Conservation (phyloP, 257 asterid species). For the Handroanthus guayacan region DNA sequence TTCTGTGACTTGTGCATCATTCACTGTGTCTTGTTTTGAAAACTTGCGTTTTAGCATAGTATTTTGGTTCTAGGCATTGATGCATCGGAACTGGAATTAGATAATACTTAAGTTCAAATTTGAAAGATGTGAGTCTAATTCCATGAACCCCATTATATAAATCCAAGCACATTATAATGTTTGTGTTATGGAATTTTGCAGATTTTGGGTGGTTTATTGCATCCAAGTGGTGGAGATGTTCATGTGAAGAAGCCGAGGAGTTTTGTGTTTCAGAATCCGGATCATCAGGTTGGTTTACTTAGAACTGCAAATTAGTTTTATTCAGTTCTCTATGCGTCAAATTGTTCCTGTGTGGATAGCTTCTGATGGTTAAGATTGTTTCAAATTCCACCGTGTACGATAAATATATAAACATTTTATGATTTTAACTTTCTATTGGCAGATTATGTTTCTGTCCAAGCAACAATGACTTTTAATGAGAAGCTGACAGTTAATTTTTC, state of each 20-base stretch:
- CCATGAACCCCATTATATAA: constrained; percentile 1
- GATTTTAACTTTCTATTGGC: constrained; percentile 3
- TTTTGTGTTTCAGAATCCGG: constrained; percentile 96
- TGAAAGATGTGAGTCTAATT: neutral
- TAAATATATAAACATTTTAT: neutral
- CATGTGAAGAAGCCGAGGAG: constrained; percentile 83
- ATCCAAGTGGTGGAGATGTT: constrained; percentile 71
- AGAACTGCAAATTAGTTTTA: neutral
- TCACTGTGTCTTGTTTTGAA: constrained; percentile 2
- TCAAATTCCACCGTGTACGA: neutral
- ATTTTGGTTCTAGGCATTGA: constrained; percentile 5
- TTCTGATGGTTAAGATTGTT: constrained; percentile 14
- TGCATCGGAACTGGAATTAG: constrained; percentile 3
- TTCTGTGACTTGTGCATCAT: neutral
- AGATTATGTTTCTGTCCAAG: neutral
- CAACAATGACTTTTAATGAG: neutral
- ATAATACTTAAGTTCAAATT: neutral
- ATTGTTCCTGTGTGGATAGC: constrained; percentile 18
- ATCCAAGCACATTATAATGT: neutral
- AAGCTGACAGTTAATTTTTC: too few relatives aligned
- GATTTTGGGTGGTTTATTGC: constrained; percentile 90
- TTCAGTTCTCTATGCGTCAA: constrained; percentile 13
- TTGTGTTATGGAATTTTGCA: constrained; percentile 38
- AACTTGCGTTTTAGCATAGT: neutral
- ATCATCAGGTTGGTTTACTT: constrained; percentile 74